Percentiles rank a stretch among this genome's conserved stretches.
Evolutionary conservation across 1,139 yeast species (phyloP).

Genomic region (Yamadazyma jaroonii): DNA sequence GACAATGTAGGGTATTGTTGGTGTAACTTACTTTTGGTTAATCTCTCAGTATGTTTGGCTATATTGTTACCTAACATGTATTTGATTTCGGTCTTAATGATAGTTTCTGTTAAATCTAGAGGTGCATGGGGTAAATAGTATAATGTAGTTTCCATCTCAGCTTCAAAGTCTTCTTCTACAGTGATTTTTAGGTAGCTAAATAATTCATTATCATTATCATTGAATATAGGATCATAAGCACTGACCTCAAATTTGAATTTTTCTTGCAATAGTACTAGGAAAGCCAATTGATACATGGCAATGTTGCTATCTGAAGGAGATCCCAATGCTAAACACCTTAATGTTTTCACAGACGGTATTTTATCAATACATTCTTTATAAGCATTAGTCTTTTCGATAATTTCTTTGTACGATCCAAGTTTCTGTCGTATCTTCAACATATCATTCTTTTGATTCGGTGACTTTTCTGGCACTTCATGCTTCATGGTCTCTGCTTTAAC

Average conservation of each 20-base stretch:
- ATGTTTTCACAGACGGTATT: conserved; percentile 11
- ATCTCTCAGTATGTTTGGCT: conserved; percentile 50
- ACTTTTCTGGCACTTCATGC: too few relatives aligned
- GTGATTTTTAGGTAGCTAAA: conserved; percentile 20
- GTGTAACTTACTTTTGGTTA: conserved; percentile 38
- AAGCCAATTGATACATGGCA: conserved; percentile 66
- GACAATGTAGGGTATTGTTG: conserved; percentile 42
- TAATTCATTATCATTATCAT: conserved; percentile 36
- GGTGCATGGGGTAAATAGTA: conserved; percentile 79
- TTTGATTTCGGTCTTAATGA: conserved; percentile 36
- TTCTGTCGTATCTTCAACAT: conserved; percentile 5
- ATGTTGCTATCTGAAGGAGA: conserved; percentile 55
- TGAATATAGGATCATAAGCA: conserved; percentile 65
- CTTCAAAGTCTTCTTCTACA: conserved; percentile 22
- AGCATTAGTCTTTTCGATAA: conserved; percentile 1
- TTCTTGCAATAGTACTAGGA: conserved; percentile 38
- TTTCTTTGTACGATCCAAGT: conserved; percentile 1
- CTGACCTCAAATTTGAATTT: conserved; percentile 30
- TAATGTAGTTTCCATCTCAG: conserved; percentile 22
- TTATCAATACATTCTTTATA: conserved; percentile 2
- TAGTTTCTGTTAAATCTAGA: conserved; percentile 47
- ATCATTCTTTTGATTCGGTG: background rate
- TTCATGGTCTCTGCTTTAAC: too few relatives aligned
- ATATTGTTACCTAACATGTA: conserved; percentile 49
- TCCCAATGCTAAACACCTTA: conserved; percentile 75